phyloP scores from a whole-genome alignment of 2,329 filamentous ascomycete genomes.

The Fusarium poae region DNA sequence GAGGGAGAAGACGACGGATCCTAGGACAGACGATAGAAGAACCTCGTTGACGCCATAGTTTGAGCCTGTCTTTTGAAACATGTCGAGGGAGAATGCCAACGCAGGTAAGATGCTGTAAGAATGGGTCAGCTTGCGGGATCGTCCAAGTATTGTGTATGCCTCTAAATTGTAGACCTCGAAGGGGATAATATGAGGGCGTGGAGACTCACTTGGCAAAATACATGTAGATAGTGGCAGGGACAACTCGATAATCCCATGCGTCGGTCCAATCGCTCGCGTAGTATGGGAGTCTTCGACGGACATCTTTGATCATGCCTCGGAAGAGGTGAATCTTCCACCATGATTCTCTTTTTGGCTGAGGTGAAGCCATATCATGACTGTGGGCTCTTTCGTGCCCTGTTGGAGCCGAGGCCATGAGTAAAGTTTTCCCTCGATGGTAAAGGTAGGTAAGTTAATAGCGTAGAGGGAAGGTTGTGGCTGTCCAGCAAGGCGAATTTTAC shows the following conservation, averaged over 20 bases:
- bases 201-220: constrained; percentile 86
- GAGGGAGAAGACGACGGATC: constrained; percentile 82
- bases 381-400: constrained; percentile 16
- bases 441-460: background rate
- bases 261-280: constrained; percentile 87
- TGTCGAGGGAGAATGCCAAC: constrained; percentile 89
- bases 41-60: constrained; percentile 94
- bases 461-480: background rate
- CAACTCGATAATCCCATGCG: constrained; percentile 90
- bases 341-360: constrained; percentile 27
- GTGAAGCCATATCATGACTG: constrained; percentile 10
- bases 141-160: constrained; percentile 2
- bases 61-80: constrained; percentile 89
- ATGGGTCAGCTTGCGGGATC: constrained; percentile 25
- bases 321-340: constrained; percentile 86
- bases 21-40: constrained; percentile 85
- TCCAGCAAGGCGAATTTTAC: background rate
- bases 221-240: constrained; percentile 91
- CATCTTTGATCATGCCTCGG: constrained; percentile 82
- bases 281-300: constrained; percentile 79
- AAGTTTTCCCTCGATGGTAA: background rate
- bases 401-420: constrained; percentile 29
- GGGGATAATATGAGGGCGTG: background rate
- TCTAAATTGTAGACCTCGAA: background rate
- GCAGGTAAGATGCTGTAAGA: constrained; percentile 81